Base-by-base conservation (phyloP, 208 protist genomes). In the Acanthamoeba triangularis region DNA sequence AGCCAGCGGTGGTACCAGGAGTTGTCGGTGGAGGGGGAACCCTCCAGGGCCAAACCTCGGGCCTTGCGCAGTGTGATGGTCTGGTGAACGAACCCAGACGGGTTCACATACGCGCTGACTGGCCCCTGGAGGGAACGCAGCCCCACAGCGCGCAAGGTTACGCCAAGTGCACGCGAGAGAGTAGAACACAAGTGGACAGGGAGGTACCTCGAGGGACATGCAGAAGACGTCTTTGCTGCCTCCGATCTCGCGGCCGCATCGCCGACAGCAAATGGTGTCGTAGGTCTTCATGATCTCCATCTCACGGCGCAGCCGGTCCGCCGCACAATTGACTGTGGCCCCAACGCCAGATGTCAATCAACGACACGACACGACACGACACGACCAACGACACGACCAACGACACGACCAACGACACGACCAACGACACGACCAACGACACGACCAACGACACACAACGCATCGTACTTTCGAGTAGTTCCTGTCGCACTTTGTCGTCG, bases 201-300 rank as follows among this genome's bases (percentile, higher is more conserved):
- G 33, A 37, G 37, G 8, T 88, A 88, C 80, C 80, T 90, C 82
- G n/a, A 90, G 82, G 4, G 88, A 93, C 88, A 93, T 93, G 88
- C 88, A 93, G n/a, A 93, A 93, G 52, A 93, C 49, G 63, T 93
- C 63, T 16, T 54, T 44, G 28, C 30, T 93, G 30, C 49, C 30
- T 56, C 61, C 88, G 28, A 93, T 28, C 65, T 52, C 41, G 3
- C 63, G 35, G 2, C 88, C 65, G 28, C 88, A 93, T 6, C 88
- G 33, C 11, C 88, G 52, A 28, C 88, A 93, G 49, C 63, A 93
- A 16, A 93, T 47, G 28, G 30, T 52, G 49, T 69, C 61, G 63
- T 80, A 93, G 20, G 28, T 80, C 49, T 76, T 41, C 88, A 93
- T 93, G 59, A 93, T 72, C 30, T 76, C 61, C n/a, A 93, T 69